Evolutionary conservation across 257 asterid genomes (phyloP).

Genomic region (Cordia subcordata): DNA sequence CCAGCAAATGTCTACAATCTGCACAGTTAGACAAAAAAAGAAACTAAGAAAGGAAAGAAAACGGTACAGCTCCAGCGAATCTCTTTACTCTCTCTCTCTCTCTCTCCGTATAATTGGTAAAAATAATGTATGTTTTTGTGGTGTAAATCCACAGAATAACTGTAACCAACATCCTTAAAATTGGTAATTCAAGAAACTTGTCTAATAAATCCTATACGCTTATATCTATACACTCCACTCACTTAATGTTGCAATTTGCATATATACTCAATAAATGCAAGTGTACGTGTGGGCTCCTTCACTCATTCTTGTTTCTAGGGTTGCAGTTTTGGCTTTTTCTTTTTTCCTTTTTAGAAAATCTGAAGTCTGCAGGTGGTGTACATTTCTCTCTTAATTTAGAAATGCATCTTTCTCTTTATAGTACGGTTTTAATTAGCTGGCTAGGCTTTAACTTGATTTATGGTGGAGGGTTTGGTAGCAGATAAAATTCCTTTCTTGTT

Average conservation of each 20-base stretch:
- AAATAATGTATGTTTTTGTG: neutral
- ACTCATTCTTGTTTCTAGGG: neutral
- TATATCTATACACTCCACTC: neutral
- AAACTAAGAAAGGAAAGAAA: too few relatives aligned
- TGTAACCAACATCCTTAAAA: slow-evolving; percentile 8
- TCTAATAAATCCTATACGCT: neutral
- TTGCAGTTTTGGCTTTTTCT: neutral
- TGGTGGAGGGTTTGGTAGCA: slow-evolving; percentile 17
- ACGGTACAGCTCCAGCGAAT: neutral
- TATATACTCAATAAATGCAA: neutral
- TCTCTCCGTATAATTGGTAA: slow-evolving; percentile 12
- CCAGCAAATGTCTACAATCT: neutral
- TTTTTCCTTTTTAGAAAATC: too few relatives aligned
- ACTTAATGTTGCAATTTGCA: neutral
- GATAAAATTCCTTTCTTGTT: slow-evolving; percentile 28
- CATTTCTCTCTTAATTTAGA: neutral
- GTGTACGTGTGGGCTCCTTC: too few relatives aligned
- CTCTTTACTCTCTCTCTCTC: neutral
- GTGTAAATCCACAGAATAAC: neutral
- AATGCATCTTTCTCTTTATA: too few relatives aligned
- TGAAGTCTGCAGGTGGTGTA: neutral
- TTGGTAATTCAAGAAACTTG: slow-evolving; percentile 17
- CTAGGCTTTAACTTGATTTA: too few relatives aligned
- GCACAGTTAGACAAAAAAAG: neutral
- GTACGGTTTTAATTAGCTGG: neutral